Evolutionary conservation across 2,329 filamentous ascomycete genomes (phyloP).

Genomic region (Pyrenochaeta sp.): DNA sequence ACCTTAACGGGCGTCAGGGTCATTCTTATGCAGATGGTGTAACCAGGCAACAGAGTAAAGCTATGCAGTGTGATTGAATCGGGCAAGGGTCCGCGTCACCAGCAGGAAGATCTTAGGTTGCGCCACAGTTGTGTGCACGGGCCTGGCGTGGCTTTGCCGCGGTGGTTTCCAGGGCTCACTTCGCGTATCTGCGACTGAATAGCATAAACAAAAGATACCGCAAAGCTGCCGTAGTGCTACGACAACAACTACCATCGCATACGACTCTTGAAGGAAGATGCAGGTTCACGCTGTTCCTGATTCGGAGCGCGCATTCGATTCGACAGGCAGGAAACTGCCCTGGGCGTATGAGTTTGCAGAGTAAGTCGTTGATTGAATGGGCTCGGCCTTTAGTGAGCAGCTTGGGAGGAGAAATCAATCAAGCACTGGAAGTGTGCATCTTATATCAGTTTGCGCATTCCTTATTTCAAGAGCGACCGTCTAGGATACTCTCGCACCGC

Average conservation of each 20-base stretch:
- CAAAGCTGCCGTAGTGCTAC: constrained; percentile 8
- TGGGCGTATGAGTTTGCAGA: constrained; percentile 71
- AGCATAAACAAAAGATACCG: constrained; percentile 37
- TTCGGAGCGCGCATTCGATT: constrained; percentile 68
- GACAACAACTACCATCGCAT: constrained; percentile 2
- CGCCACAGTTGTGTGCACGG: constrained; percentile 25
- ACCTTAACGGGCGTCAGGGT: constrained; percentile 45
- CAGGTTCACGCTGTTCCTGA: constrained; percentile 72
- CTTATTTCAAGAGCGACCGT: not conserved
- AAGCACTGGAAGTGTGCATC: not conserved
- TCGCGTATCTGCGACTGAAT: constrained; percentile 23
- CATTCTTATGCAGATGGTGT: constrained; percentile 31
- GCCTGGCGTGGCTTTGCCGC: constrained; percentile 37
- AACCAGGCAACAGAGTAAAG: constrained; percentile 37
- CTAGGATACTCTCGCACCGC: not conserved
- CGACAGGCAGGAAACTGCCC: constrained; percentile 66
- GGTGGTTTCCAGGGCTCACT: constrained; percentile 27
- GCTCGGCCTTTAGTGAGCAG: not conserved
- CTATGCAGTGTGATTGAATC: constrained; percentile 25
- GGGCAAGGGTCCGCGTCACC: constrained; percentile 23
- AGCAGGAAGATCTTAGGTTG: constrained; percentile 12
- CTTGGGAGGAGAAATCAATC: not conserved
- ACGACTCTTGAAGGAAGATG: constrained; percentile 52
- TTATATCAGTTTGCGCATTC: not conserved
- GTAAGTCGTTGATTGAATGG: constrained; percentile 52